Evolutionary conservation across 116 monocot species (phyloP).

Genomic region (Trichopus zeylanicus): DNA sequence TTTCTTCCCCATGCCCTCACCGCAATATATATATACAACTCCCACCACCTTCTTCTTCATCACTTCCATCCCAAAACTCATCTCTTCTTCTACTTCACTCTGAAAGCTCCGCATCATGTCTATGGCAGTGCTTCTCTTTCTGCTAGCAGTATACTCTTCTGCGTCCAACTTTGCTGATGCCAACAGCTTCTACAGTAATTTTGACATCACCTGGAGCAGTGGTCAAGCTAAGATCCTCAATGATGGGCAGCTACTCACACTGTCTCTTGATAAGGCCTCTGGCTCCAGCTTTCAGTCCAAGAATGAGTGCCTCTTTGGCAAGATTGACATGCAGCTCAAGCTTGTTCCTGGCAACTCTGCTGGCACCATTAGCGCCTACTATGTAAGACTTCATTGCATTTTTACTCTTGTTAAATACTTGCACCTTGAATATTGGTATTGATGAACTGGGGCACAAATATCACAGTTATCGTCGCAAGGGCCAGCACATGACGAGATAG

Average conservation of each 20-base stretch:
- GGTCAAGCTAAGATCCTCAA: constrained; percentile 23
- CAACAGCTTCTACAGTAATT: constrained; percentile 26
- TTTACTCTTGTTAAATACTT: background rate
- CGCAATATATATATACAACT: background rate
- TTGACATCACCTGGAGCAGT: constrained; percentile 33
- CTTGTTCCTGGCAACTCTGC: constrained; percentile 17
- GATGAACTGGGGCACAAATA: background rate
- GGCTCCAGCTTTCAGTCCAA: constrained; percentile 41
- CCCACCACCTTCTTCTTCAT: background rate
- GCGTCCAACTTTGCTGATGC: background rate
- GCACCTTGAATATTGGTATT: background rate
- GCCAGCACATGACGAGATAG: constrained; percentile 1
- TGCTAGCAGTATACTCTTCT: background rate
- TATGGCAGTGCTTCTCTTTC: background rate
- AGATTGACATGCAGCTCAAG: constrained; percentile 25
- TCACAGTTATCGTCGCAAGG: background rate
- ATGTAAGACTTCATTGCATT: too few relatives aligned
- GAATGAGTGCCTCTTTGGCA: constrained; percentile 11
- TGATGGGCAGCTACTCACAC: constrained; percentile 26
- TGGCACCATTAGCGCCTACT: constrained; percentile 16
- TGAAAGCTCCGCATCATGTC: too few relatives aligned
- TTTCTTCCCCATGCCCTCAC: too few relatives aligned
- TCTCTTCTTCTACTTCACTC: background rate
- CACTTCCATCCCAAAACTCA: background rate
- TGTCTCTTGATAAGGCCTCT: constrained; percentile 29